Evolutionary conservation across 78 protist species (phyloP).

Genomic region (Dictyostelium citrinum): DNA sequence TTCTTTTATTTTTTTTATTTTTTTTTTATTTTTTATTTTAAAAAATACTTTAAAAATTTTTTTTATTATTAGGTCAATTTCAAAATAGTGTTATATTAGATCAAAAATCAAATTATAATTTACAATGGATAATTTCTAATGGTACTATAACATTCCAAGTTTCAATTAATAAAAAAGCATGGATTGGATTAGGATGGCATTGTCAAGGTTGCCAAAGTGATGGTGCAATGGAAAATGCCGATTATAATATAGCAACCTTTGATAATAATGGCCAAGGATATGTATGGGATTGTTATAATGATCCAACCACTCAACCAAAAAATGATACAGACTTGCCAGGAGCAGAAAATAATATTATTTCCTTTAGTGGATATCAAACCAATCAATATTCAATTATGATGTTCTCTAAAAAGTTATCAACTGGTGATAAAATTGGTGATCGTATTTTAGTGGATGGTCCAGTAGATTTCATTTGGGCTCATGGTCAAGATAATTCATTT

Average conservation of each 20-base stretch:
- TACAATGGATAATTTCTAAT: slow-evolving; percentile 26
- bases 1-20: background rate
- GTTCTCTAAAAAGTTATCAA: slow-evolving; percentile 10
- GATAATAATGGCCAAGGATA: background rate
- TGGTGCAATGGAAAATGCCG: slow-evolving; percentile 8
- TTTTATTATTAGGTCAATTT: too few species aligned
- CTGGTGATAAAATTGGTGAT: slow-evolving; percentile 43
- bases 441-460: background rate
- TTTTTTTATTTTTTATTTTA: background rate
- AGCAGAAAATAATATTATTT: slow-evolving; percentile 4
- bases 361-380: slow-evolving; percentile 36
- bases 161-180: background rate
- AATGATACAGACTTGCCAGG: background rate
- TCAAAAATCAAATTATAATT: background rate
- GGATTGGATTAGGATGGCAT: slow-evolving; percentile 39
- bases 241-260: slow-evolving; percentile 24
- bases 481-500: slow-evolving; percentile 10
- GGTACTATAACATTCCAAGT: slow-evolving; percentile 6
- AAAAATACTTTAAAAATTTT: too few species aligned
- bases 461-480: slow-evolving; percentile 45
- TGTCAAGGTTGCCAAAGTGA: background rate
- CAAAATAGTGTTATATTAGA: slow-evolving; percentile 6
- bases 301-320: background rate
- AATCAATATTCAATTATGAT: background rate
- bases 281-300: slow-evolving; percentile 8